Percentiles rank a stretch among this genome's conserved stretches.
Conservation (phyloP, 345 rosid species). For the Viola odorata region DNA sequence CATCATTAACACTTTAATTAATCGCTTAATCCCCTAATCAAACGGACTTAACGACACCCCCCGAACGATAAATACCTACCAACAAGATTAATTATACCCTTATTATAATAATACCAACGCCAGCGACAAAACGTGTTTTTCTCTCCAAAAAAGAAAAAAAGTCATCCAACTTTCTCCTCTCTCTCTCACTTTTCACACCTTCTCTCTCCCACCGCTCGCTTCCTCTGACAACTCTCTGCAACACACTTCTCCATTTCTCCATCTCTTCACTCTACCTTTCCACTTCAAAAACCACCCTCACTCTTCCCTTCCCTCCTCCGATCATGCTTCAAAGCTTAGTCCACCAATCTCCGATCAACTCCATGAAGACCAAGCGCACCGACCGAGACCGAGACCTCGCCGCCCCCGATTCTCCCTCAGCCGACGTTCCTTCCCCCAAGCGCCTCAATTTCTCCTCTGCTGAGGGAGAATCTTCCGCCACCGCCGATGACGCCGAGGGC, state of each 20-base stretch:
- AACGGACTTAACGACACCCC: conserved; percentile 41
- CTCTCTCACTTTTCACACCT: conserved; percentile 25
- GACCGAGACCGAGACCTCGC: conserved; percentile 35
- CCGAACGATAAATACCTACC: too few species aligned
- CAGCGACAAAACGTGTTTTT: background rate
- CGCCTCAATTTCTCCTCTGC: conserved; percentile 33
- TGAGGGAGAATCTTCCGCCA: conserved; percentile 5
- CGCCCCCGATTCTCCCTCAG: conserved; percentile 19
- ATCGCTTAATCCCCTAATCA: conserved; percentile 15
- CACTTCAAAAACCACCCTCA: background rate
- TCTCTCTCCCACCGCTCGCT: background rate
- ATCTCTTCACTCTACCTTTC: conserved; percentile 1
- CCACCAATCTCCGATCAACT: conserved; percentile 34
- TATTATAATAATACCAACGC: conserved; percentile 16
- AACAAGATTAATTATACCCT: conserved; percentile 11
- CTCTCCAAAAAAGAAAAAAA: background rate
- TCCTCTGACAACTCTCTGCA: conserved; percentile 17
- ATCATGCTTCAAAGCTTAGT: conserved; percentile 61
- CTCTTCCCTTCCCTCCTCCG: background rate
- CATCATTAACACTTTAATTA: background rate
- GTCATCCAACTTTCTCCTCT: background rate
- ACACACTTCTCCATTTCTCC: conserved; percentile 19
- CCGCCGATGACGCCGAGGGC: conserved; percentile 14
- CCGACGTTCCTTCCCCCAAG: conserved; percentile 40
- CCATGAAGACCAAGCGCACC: conserved; percentile 61